A percentile compares a stretch with the other conserved stretches of the same genome.
Conservation (phyloP, 345 rosid genomes). For the Bruguiera parviflora region DNA sequence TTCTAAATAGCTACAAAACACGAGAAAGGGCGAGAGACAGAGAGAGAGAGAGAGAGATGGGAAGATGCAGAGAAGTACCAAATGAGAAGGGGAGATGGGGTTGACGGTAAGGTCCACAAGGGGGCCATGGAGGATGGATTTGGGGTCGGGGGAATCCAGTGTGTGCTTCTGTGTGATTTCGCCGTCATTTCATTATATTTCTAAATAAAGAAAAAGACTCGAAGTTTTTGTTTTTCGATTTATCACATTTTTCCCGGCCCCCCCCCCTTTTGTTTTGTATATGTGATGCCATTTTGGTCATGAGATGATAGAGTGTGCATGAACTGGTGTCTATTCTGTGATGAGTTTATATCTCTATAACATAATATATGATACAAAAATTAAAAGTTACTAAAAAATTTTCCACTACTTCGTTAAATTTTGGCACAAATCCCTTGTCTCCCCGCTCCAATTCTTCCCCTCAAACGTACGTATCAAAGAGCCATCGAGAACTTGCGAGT, state of each 20-base stretch:
- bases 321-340: no score
- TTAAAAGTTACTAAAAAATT: no score
- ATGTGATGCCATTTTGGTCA: no score
- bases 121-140: no score
- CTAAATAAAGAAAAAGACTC: slow-evolving; percentile 26
- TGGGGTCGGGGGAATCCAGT: slow-evolving; percentile 8
- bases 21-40: neutral
- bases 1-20: slow-evolving; percentile 4
- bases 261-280: neutral
- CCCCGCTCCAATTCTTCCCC: no score
- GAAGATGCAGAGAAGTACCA: neutral
- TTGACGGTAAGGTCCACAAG: neutral
- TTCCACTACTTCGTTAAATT: no score
- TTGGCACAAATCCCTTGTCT: no score
- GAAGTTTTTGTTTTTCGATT: neutral
- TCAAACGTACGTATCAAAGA: no score
- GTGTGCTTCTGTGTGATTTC: slow-evolving; percentile 15
- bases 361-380: no score
- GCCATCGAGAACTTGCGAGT: no score
- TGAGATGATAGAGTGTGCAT: no score
- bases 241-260: neutral
- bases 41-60: neutral
- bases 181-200: slow-evolving; percentile 24
- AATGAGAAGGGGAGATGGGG: neutral
- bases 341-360: no score